A percentile compares a stretch with the other conserved stretches of the same genome.
phyloP scores from a whole-genome alignment of 352 stramenopile species.

The Elongisporangium prolatum region DNA sequence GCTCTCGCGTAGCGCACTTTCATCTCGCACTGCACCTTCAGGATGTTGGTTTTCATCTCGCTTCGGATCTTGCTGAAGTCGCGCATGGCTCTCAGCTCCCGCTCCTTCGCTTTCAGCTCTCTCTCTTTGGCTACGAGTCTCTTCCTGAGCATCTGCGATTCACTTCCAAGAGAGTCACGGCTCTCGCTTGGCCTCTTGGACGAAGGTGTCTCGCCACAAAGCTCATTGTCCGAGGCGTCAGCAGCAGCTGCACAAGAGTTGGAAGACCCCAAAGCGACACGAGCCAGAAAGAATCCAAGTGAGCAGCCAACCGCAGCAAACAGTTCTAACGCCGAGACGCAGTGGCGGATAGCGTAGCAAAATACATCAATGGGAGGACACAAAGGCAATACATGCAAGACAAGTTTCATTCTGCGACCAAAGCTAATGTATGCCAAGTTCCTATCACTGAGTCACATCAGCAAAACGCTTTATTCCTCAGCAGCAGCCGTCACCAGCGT shows the following conservation, averaged over 20 bases:
- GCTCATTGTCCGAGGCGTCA: background rate
- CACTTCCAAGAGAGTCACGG: background rate
- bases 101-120: constrained; percentile 6
- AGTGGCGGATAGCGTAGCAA: too few relatives aligned
- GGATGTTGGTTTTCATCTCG: constrained; percentile 17
- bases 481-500: constrained; percentile 57
- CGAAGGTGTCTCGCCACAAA: background rate
- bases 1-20: constrained; percentile 13
- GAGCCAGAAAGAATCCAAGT: too few relatives aligned
- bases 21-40: constrained; percentile 10
- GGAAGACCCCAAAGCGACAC: too few relatives aligned
- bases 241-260: background rate
- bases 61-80: constrained; percentile 14
- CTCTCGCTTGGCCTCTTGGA: background rate
- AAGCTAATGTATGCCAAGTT: background rate
- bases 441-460: background rate
- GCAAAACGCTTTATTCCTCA: constrained; percentile 17
- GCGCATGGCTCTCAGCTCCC: constrained; percentile 9
- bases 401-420: background rate
- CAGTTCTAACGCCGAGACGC: too few relatives aligned
- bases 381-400: background rate
- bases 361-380: too few relatives aligned
- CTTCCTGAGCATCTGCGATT: background rate
- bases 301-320: too few relatives aligned
- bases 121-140: background rate